phyloP scores from a whole-genome alignment of 495 filamentous ascomycete genomes.

The Sphaerosporella brunnea region DNA sequence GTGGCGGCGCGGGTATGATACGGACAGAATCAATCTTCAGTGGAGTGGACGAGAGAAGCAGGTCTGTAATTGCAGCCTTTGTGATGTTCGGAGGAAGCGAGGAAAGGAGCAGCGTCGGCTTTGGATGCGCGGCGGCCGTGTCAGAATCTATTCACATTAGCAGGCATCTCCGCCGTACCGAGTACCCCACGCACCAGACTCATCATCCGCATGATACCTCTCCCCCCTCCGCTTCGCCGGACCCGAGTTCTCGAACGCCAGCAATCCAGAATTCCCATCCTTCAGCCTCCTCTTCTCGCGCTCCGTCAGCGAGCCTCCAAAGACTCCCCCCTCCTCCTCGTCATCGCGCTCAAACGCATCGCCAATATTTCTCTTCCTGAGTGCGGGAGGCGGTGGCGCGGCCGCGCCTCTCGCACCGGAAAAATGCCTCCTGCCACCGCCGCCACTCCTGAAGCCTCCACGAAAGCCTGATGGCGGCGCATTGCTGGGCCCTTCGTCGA shows the following conservation, averaged over 20 bases:
- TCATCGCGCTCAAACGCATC: conserved; percentile 21
- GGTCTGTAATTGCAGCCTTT: conserved; percentile 13
- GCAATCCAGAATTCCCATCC: conserved; percentile 28
- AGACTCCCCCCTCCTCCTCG: conserved; percentile 18
- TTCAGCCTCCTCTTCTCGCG: conserved; percentile 26
- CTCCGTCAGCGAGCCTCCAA: conserved; percentile 11
- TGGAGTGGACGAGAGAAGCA: conserved; percentile 39
- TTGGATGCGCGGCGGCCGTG: conserved; percentile 45
- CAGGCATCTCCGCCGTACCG: too few species aligned
- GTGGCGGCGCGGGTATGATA: conserved; percentile 45
- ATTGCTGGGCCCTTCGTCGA: conserved; percentile 32
- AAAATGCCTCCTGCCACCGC: conserved; percentile 37
- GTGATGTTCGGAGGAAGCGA: conserved; percentile 35
- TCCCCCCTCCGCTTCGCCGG: conserved; percentile 37
- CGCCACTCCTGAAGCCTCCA: conserved; percentile 18
- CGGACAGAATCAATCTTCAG: conserved; percentile 62
- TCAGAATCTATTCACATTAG: conserved; percentile 29
- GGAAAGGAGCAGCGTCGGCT: conserved; percentile 66
- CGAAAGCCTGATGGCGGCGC: conserved; percentile 11
- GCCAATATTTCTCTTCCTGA: conserved; percentile 19
- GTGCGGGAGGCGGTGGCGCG: conserved; percentile 6
- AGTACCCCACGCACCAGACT: conserved; percentile 12
- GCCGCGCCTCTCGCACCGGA: conserved; percentile 28
- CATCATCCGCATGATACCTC: conserved; percentile 12
- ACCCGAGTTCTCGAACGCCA: conserved; percentile 40